Evolutionary conservation across 495 filamentous ascomycete species (phyloP).

Genomic region (Penicillium lividum): DNA sequence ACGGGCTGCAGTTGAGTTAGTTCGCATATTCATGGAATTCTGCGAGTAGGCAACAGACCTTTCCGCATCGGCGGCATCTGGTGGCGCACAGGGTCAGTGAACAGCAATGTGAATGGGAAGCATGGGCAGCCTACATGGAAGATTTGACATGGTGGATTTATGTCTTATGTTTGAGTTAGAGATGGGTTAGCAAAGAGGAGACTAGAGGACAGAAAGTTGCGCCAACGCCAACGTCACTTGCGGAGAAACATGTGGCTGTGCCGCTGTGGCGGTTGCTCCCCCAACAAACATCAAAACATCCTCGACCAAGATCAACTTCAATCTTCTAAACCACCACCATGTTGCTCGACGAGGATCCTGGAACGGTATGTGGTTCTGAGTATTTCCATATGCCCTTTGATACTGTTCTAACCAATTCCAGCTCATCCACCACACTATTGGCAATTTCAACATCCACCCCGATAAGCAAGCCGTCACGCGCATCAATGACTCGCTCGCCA

Average conservation of each 20-base stretch:
- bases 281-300: constrained; percentile 43
- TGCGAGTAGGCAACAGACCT: constrained; percentile 64
- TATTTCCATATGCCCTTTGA: neutral
- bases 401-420: constrained; percentile 37
- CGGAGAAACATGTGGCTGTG: constrained; percentile 49
- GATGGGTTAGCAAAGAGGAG: constrained; percentile 4
- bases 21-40: constrained; percentile 8
- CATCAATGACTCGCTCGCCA: constrained; percentile 78
- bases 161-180: neutral
- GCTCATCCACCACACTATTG: constrained; percentile 87
- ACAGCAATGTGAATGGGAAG: constrained; percentile 16
- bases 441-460: constrained; percentile 90
- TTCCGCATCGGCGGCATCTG: constrained; percentile 97
- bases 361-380: constrained; percentile 56
- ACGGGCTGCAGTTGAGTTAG: constrained; percentile 56
- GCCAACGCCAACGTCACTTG: constrained; percentile 34
- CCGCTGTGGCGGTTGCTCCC: constrained; percentile 52
- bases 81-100: constrained; percentile 16
- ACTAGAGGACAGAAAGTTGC: constrained; percentile 2
- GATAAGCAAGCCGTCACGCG: constrained; percentile 86
- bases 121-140: constrained; percentile 63
- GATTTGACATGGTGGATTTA: constrained; percentile 56
- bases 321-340: constrained; percentile 53
- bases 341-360: constrained; percentile 96
- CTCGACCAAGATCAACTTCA: constrained; percentile 7